A percentile compares a stretch with the other conserved stretches of the same genome.
These are phyloP conservation scores for Talaromyces sp. DNA, from an alignment of 2,329 filamentous ascomycete species.

Conservation along the genomic window DNA sequence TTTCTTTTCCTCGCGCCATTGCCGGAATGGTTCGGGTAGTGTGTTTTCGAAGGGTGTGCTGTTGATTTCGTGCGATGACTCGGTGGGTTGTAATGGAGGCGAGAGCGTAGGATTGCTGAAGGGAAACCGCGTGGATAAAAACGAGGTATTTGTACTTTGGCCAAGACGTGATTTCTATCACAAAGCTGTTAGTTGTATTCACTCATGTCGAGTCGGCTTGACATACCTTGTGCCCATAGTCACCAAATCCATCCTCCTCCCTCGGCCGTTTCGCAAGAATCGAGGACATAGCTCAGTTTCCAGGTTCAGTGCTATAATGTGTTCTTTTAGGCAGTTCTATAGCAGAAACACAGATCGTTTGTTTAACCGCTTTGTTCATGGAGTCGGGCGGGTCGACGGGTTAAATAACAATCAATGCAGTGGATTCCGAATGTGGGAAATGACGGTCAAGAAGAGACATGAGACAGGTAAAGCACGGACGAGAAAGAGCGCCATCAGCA, in stretches of 20 bases:
- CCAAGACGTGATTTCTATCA: constrained; percentile 11
- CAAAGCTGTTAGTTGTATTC: neutral
- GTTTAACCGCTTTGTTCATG: neutral
- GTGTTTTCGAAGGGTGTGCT: constrained; percentile 18
- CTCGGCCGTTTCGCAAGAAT: constrained; percentile 28
- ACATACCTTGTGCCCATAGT: constrained; percentile 38
- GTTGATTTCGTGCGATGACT: constrained; percentile 37
- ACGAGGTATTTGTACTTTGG: constrained; percentile 21
- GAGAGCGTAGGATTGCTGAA: constrained; percentile 23
- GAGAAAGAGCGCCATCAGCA: neutral
- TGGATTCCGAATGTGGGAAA: neutral
- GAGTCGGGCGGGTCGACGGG: neutral
- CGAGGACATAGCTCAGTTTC: constrained; percentile 23
- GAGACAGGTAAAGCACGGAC: constrained; percentile 1
- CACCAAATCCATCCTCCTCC: constrained; percentile 55
- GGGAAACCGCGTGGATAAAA: constrained; percentile 27
- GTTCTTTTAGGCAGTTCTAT: neutral
- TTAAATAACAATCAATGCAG: constrained; percentile 8
- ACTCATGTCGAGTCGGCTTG: too few relatives aligned
- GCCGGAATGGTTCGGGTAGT: constrained; percentile 13
- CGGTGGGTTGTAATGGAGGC: constrained; percentile 34
- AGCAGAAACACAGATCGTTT: neutral
- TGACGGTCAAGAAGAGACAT: neutral
- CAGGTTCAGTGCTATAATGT: neutral
- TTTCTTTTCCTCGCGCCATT: constrained; percentile 16